Evolutionary conservation across 2,329 filamentous ascomycete genomes (phyloP), one percentile per base, ranked within the genome.

Genomic region (Colletotrichum echinochloae): DNA sequence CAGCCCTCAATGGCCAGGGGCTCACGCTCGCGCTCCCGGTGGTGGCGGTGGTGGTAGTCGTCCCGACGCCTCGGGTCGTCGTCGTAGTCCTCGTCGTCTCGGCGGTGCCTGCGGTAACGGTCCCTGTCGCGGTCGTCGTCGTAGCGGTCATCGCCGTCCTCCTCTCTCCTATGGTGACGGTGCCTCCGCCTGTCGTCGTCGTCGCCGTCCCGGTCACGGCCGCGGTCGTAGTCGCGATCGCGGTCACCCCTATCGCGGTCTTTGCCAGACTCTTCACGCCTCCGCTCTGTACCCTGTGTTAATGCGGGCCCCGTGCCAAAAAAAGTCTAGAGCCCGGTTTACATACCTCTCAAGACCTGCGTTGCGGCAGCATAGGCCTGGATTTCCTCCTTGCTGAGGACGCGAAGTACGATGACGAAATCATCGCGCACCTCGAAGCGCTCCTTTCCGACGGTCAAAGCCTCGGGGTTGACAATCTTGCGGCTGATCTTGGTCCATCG

Each of bases 401-500:
- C 95, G 66, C 95, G 87, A 66, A 98, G 85, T 2, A 98, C 94
- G 79, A 98, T 97, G 70, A 98, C 94, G 79, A 94, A 97, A 77
- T 97, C 94, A 70, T 94, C 89, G n/a, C 94, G 89, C 75, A 97
- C 93, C 81, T 98, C 95, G 74, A 92, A 98, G 37, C 95, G 88
- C 82, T 98, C 95, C 76, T 96, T 93, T n/a, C 93, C 92, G 72
- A 93, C 88, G 68, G 93, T 92, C 56, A 98, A 83, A 0, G 95
- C 94, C 75, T 95, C 92, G 0, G 95, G 94, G 75, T 97, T 98
- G 76, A 98, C 95, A 65, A 97, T 87, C 74, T 92, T 90, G 66
- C 95, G 90, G 78, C 92, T 93, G 77, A 98, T 95, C 83, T 96
- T 97, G 56, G 95, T 98, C 95, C 95, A 98, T 65, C 94, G 89